Base-by-base conservation (phyloP, 441 rosid genomes). In the Omphalea diandra region DNA sequence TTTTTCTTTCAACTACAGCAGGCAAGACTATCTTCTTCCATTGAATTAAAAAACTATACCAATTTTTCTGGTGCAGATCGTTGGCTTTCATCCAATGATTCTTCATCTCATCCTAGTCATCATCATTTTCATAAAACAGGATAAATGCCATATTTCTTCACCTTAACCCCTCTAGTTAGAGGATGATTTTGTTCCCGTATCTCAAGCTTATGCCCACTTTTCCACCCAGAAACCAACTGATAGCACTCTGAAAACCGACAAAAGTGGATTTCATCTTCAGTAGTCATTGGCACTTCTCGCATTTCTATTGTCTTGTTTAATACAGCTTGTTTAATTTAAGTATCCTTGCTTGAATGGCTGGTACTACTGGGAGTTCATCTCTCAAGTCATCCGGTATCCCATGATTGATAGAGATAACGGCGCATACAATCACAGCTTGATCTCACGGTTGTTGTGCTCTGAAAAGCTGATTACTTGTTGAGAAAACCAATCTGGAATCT, bases 401-500 rank as follows among this genome's bases (percentile, higher is more conserved):
- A n/a, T 67, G 80, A 64, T 75, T 64, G 27, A 85, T 11, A 62
- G 90, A 65, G 67, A 86, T 75, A 1, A 90, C 86, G 2, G 86
- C 82, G 1, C 81, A 85, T 22, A 87, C 4, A 46, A 84, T 70
- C 68, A 88, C 77, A 15, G 81, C 87, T 66, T 83, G 33, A 89
- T 63, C 57, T 76, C 67, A 14, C 55, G 66, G 81, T 80, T 83
- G n/a, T 53, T 80, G 3, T 46, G 81, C 43, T 67, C 72, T 8
- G 85, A 71, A 31, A 72, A 86, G 4, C 29, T 75, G 12, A 83
- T 58, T 10, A 3, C 36, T 3, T 78, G 84, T 56, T 71, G 80
- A 3, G 65, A 50, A 69, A 87, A 84, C 92, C 92, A 87, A 57
- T 72, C 66, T 4, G 95, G 95, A 65, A 87, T 68, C 54, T 62